phyloP scores from a whole-genome alignment of 2,329 filamentous ascomycete species.

The Penicillium sclerotiorum region DNA sequence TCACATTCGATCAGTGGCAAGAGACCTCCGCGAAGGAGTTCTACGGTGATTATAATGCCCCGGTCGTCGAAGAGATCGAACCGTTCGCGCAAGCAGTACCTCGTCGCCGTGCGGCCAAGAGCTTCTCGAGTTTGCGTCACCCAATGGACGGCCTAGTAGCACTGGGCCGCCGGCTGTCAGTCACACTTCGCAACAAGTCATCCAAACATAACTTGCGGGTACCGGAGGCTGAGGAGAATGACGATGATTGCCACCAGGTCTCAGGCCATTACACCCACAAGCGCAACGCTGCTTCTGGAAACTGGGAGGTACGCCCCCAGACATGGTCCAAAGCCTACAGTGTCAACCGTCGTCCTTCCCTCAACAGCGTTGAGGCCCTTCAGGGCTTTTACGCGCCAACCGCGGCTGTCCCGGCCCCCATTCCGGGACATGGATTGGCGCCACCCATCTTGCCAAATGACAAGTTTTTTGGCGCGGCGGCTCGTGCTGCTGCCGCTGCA shows the following conservation, averaged over 20 bases:
- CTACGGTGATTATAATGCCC: slow-evolving; percentile 25
- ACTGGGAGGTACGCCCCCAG: slow-evolving; percentile 28
- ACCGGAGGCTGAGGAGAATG: slow-evolving; percentile 12
- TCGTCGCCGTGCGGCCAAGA: slow-evolving; percentile 42
- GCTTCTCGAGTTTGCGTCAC: slow-evolving; percentile 46
- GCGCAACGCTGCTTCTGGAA: slow-evolving; percentile 24
- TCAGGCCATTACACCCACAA: slow-evolving; percentile 19
- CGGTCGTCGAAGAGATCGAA: slow-evolving; percentile 36
- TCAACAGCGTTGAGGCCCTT: slow-evolving; percentile 38
- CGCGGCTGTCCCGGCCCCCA: slow-evolving; percentile 31
- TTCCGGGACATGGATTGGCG: slow-evolving; percentile 41
- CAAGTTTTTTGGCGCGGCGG: slow-evolving; percentile 47
- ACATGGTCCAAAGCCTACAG: slow-evolving; percentile 32
- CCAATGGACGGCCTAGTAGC: slow-evolving; percentile 46
- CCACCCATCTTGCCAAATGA: slow-evolving; percentile 45
- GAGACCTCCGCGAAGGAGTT: slow-evolving; percentile 27
- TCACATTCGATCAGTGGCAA: slow-evolving; percentile 28
- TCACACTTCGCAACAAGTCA: slow-evolving; percentile 43
- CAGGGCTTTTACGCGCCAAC: slow-evolving; percentile 37
- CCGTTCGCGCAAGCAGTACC: slow-evolving; percentile 34
- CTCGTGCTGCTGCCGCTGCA: slow-evolving; percentile 53
- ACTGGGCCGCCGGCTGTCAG: slow-evolving; percentile 44
- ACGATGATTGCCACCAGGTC: slow-evolving; percentile 15
- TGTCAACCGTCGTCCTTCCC: slow-evolving; percentile 40
- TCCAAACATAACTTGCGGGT: slow-evolving; percentile 30